Percentiles rank a stretch among this genome's conserved stretches.
phyloP scores from a whole-genome alignment of 495 filamentous ascomycete genomes.

The Pseudevernia furfuracea region DNA sequence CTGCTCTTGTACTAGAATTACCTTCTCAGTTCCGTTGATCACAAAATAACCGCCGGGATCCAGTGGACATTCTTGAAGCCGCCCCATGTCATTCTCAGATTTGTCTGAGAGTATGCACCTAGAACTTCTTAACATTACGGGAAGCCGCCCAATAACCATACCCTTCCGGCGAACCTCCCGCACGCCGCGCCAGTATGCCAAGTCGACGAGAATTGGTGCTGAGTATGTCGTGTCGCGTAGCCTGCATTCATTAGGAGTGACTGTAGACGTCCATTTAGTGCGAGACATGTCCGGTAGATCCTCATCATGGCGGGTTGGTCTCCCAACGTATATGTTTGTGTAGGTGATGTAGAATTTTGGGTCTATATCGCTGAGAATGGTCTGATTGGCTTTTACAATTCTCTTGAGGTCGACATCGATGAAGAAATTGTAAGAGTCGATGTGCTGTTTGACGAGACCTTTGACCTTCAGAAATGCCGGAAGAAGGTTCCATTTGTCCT shows the following conservation, averaged over 20 bases:
- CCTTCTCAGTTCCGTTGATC: constrained; percentile 94
- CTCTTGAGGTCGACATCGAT: constrained; percentile 92
- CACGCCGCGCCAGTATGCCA: constrained; percentile 73
- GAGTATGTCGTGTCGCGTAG: constrained; percentile 93
- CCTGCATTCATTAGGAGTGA: constrained; percentile 90
- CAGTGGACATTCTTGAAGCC: constrained; percentile 85
- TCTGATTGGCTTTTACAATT: constrained; percentile 81
- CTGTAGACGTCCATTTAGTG: constrained; percentile 37
- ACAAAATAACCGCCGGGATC: constrained; percentile 98
- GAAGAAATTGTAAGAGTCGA: constrained; percentile 98
- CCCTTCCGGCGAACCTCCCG: constrained; percentile 59
- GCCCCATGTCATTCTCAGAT: constrained; percentile 72
- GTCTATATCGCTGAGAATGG: constrained; percentile 81
- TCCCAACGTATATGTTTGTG: constrained; percentile 75
- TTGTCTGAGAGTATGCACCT: constrained; percentile 80
- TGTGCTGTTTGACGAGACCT: constrained; percentile 91
- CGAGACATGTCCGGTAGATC: constrained; percentile 38
- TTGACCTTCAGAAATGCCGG: constrained; percentile 97
- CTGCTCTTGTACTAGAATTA: constrained; percentile 96
- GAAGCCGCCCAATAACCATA: constrained; percentile 78
- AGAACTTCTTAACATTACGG: constrained; percentile 92
- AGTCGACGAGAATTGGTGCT: constrained; percentile 82
- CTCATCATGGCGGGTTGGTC: constrained; percentile 69
- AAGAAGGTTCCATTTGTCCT: constrained; percentile 93
- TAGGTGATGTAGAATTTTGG: constrained; percentile 75